phyloP scores from a whole-genome alignment of 2,329 filamentous ascomycete genomes.

The Fusarium sp. region DNA sequence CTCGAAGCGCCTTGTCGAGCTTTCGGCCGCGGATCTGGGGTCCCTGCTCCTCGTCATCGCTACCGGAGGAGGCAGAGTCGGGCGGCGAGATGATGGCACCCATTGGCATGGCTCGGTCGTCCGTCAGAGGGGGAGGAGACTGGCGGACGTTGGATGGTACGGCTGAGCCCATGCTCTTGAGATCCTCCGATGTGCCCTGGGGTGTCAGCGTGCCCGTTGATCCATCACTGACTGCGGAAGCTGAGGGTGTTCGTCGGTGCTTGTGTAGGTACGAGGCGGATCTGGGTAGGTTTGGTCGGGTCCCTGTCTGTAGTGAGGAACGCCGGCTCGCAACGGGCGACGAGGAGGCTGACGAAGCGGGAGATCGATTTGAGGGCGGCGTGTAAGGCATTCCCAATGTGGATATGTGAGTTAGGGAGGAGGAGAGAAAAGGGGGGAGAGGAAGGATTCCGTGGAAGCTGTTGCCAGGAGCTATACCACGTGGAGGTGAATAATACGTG shows the following conservation, averaged over 20 bases:
- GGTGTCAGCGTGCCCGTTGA: conserved; percentile 57
- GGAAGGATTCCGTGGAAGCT: conserved; percentile 40
- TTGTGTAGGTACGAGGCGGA: conserved; percentile 75
- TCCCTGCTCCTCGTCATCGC: conserved; percentile 85
- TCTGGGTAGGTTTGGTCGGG: conserved; percentile 68
- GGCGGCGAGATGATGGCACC: conserved; percentile 92
- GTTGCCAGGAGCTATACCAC: conserved; percentile 36
- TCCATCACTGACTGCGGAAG: conserved; percentile 44
- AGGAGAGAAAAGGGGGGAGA: conserved; percentile 14
- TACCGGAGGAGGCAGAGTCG: conserved; percentile 83
- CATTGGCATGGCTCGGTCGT: conserved; percentile 78
- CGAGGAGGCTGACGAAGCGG: conserved; percentile 67
- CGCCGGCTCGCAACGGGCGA: conserved; percentile 70
- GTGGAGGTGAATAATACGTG: conserved; percentile 21
- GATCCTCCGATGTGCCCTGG: conserved; percentile 62
- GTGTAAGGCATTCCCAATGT: conserved; percentile 84
- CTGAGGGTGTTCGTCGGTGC: conserved; percentile 70
- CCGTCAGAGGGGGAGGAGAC: conserved; percentile 84
- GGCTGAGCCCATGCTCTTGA: conserved; percentile 55
- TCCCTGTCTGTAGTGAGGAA: conserved; percentile 64
- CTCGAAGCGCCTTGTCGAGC: conserved; percentile 76
- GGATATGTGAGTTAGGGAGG: conserved; percentile 31
- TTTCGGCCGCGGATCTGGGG: conserved; percentile 60
- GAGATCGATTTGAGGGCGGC: conserved; percentile 77
- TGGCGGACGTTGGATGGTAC: conserved; percentile 72